Base-by-base conservation (phyloP, 1,284 basidiomycete species). In the Rhodotorula glutinis region DNA sequence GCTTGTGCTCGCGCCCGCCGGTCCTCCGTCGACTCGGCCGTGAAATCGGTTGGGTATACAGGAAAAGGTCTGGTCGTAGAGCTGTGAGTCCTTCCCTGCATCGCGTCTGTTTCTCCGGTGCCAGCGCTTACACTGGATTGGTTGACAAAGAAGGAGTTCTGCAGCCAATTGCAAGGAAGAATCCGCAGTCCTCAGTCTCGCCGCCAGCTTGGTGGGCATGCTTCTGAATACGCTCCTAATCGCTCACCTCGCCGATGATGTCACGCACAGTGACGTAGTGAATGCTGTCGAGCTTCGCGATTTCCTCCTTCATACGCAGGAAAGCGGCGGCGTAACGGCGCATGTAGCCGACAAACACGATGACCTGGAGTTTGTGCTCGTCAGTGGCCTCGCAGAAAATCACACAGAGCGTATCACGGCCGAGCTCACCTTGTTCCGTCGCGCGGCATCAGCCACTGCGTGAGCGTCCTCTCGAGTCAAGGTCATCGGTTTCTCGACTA, bases 321-420 rank as follows among this genome's bases (percentile, higher is more conserved):
- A 78, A 79, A 3, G 80, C 80, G 3, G 73, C 68, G 2, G 80
- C 78, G 62, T 79, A 81, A 14, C 80, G 73, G 44, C 80, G 72
- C 80, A 81, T 81, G 65, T 79, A 79, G 9, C 79, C 80, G 11
- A 81, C 77, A 66, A 79, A 78, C 19, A 79, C 61, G 8, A 76
- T 67, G 23, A 75, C 43, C 43, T 44, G 43, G 14, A 44, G n/a
- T n/a, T n/a, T n/a, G n/a, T n/a, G n/a, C n/a, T n/a, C n/a, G n/a
- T n/a, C n/a, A n/a, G n/a, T n/a, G n/a, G n/a, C n/a, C n/a, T n/a
- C 43, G 33, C 33, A 5, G 33, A 38, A 38, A 38, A n/a, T n/a
- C n/a, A n/a, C n/a, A n/a, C n/a, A n/a, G n/a, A n/a, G n/a, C n/a
- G n/a, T n/a, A n/a, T n/a, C n/a, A n/a, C n/a, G n/a, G 33, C 33